Evolutionary conservation across 768 basidiomycete species (phyloP), one percentile per base, ranked within the genome.

Genomic region (Termitomyces sp.): DNA sequence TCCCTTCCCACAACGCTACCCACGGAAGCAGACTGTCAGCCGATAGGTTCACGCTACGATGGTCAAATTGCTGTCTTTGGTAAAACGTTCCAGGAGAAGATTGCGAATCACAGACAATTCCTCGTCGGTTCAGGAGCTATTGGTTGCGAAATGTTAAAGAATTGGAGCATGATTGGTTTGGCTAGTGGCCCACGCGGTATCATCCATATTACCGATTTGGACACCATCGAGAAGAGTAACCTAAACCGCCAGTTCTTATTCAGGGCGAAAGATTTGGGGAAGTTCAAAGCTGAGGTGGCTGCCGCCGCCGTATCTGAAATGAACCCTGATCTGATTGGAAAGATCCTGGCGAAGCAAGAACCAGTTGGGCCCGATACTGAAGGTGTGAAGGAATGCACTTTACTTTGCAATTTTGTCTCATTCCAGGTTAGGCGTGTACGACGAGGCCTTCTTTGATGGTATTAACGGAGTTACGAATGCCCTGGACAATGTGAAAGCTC

Each of bases 91-190:
- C 97, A 99, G 61, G 80, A 88, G 38, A 97, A 91, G 76, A 87
- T 99, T 57, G 81, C 84, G 39, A 88, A 89, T 66, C 85, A 93
- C 67, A 83, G 90, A 25, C 91, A 98, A 65, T 99, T 99, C 82
- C 81, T 99, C 42, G 97, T 99, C 53, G 97, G 97, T 9, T 86
- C 96, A n/a, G 97, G 97, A 42, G 97, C 97, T 33, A 98, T 99
- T 68, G 97, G 97, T 18, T 99, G 97, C 67, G 97, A 99, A 75
- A 98, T 98, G 97, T 75, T 99, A 64, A 99, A 99, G 79, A 99
- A 98, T 72, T 99, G 97, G 97, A 90, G 91, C 60, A 91, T 98
- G 93, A 96, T 98, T 81, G 97, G 97, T 57, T 75, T 99, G 43
- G 95, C 83, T 7, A 82, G 87, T 29, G 91, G 91, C 11, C 76